Conservation (phyloP, 2,329 filamentous ascomycete genomes). For the Penicillium occitanis region DNA sequence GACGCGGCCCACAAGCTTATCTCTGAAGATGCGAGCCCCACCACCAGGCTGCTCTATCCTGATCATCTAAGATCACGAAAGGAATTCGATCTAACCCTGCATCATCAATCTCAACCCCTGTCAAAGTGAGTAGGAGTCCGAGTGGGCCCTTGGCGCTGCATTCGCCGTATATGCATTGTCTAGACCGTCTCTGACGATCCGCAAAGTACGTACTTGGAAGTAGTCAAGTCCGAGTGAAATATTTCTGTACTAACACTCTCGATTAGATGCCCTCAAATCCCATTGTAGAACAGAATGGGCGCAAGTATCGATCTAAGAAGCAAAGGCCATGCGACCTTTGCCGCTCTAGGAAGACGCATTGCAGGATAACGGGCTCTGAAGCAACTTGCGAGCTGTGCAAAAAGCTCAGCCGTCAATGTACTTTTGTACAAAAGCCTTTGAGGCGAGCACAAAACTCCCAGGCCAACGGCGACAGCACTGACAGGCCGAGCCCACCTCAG, state of each 20-base stretch:
- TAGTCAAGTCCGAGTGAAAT: background rate
- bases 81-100: background rate
- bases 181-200: background rate
- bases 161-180: background rate
- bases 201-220: background rate
- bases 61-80: background rate
- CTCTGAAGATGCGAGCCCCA: background rate
- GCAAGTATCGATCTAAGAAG: conserved; percentile 13
- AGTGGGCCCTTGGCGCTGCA: background rate
- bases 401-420: background rate
- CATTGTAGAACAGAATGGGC: conserved; percentile 18
- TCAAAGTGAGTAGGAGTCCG: background rate
- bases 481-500: background rate
- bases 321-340: conserved; percentile 13
- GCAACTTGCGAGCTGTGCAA: conserved; percentile 9
- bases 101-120: background rate
- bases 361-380: background rate
- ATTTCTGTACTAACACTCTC: background rate
- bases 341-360: conserved; percentile 10
- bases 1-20: background rate
- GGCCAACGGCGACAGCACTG: background rate
- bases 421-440: conserved; percentile 3
- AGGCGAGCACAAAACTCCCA: background rate
- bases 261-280: background rate
- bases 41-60: background rate